Base-by-base conservation (phyloP, 2,329 filamentous ascomycete genomes). In the Neonectria ditissima region DNA sequence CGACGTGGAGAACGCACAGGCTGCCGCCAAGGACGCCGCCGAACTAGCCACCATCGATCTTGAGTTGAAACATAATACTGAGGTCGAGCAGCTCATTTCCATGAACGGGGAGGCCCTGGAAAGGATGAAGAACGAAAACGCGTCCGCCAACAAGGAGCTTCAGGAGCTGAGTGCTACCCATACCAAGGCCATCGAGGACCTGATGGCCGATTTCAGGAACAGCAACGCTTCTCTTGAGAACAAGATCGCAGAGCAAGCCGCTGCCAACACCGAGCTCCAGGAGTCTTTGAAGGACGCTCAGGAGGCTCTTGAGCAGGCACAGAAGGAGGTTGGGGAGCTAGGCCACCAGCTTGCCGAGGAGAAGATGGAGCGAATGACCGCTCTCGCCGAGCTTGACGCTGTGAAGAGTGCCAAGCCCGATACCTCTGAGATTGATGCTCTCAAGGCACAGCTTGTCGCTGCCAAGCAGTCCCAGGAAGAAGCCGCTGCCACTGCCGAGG, bases 301-400 rank as follows among this genome's bases (percentile, higher is more conserved):
- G 67, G 78, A 80, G 37, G 77, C 81, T 20, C 76, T 86, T 16
- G 76, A 74, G 55, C 82, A 83, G 72, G 74, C 80, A 2, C 78
- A 85, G 66, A 76, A 79, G 28, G 86, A 89, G 68, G 74, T 81
- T 32, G 80, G 82, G 66, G 80, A 82, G 24, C 75, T 88, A 65
- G 81, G 82, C 59, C 83, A 84, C 69, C 81, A 85, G 69, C 83
- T 89, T 44, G 87, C 85, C 2, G 80, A 84, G 52, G 85, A 86
- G 67, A 89, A 89, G 80, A 87, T 88, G 80, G 84, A 84, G 59
- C 86, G 86, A 64, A 84, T 87, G 63, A 85, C 84, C 60, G 83
- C 86, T 10, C 82, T 87, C 75, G 87, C 87, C 20, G 87, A 89
- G 54, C 81, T 90, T 16, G 88, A 91, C 64, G 86, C 86, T 8